These are phyloP conservation scores for Sporothrix pseudoabietina DNA, from an alignment of 2,329 filamentous ascomycete species.

Conservation along the genomic window DNA sequence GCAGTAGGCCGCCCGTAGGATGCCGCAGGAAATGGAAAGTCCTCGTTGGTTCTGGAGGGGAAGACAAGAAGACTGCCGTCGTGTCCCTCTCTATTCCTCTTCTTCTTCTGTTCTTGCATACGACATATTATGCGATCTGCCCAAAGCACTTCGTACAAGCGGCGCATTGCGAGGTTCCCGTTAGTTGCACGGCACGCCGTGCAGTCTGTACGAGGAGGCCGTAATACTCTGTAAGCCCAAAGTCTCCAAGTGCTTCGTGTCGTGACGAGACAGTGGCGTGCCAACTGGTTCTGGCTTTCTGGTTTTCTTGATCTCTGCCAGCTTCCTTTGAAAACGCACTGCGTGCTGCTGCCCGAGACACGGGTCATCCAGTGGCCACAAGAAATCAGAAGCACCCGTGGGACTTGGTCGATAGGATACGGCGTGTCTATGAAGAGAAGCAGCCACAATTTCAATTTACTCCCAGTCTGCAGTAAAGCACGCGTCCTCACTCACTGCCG, in stretches of 20 bases:
- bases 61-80: not conserved
- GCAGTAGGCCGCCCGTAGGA: not conserved
- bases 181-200: not conserved
- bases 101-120: not conserved
- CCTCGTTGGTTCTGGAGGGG: not conserved
- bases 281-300: not conserved
- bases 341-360: conserved; percentile 19
- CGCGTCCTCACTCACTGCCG: not conserved
- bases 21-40: not conserved
- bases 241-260: too few relatives aligned
- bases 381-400: conserved; percentile 2
- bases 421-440: not conserved
- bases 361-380: conserved; percentile 1
- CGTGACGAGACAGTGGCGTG: too few relatives aligned
- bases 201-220: not conserved
- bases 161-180: not conserved
- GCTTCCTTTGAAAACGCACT: not conserved
- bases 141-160: not conserved
- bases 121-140: not conserved
- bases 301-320: not conserved
- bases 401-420: not conserved
- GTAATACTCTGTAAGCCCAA: too few relatives aligned
- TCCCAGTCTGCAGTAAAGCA: not conserved
- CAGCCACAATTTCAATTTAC: not conserved
- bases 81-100: not conserved